Percentiles rank a stretch among this genome's conserved stretches.
phyloP scores from a whole-genome alignment of 1,139 yeast species.

The Candida sanyaensis region DNA sequence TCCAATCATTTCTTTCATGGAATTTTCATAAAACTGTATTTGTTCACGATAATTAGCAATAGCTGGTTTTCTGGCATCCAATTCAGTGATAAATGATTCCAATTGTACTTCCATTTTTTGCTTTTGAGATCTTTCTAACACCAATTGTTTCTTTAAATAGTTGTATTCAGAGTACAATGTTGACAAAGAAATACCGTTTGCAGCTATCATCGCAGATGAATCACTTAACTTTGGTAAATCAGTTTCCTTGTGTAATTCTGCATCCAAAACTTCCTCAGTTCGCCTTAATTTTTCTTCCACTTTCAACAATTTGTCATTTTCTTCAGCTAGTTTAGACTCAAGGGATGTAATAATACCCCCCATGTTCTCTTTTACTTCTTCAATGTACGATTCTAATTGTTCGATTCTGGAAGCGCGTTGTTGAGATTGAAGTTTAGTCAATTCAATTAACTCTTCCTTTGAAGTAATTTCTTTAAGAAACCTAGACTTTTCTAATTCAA shows the following conservation, averaged over 20 bases:
- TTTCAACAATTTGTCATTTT: constrained; percentile 34
- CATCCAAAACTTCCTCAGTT: constrained; percentile 45
- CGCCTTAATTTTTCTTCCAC: constrained; percentile 39
- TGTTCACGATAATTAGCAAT: constrained; percentile 66
- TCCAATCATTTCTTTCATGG: constrained; percentile 41
- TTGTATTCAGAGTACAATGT: constrained; percentile 70
- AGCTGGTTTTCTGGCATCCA: constrained; percentile 80
- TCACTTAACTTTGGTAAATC: constrained; percentile 39
- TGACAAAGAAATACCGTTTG: constrained; percentile 63
- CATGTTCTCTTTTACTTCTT: constrained; percentile 42
- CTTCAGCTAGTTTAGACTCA: constrained; percentile 24
- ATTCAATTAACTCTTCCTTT: constrained; percentile 62
- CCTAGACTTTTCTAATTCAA: constrained; percentile 46
- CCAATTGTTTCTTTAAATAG: constrained; percentile 63
- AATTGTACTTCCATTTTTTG: constrained; percentile 70
- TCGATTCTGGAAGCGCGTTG: constrained; percentile 49
- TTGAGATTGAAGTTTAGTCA: constrained; percentile 54
- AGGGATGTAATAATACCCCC: constrained; percentile 27
- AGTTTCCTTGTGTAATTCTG: constrained; percentile 42
- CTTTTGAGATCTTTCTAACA: constrained; percentile 71
- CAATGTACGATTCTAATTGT: constrained; percentile 48
- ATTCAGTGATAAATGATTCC: constrained; percentile 68
- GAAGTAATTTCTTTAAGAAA: constrained; percentile 62
- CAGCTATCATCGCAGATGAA: constrained; percentile 46
- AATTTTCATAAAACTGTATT: constrained; percentile 44